These are phyloP conservation scores for Coniochaeta prunicola DNA, from an alignment of 2,329 filamentous ascomycete species.

Conservation along the genomic window DNA sequence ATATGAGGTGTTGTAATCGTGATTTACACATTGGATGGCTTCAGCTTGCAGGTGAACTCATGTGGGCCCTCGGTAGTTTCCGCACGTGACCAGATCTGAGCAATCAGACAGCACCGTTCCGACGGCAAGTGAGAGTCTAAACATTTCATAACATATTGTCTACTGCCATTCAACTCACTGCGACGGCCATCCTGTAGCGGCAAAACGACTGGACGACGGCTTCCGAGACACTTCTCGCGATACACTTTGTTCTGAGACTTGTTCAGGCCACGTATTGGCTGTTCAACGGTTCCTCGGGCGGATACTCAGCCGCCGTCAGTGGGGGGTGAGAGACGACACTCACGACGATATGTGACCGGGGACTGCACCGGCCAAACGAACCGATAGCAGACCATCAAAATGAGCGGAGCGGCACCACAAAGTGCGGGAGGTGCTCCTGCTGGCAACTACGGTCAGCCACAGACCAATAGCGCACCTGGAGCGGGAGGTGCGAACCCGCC, in stretches of 20 bases:
- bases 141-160: neutral
- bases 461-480: conserved; percentile 11
- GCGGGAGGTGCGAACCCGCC: conserved; percentile 4
- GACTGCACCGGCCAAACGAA: neutral
- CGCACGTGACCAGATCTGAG: neutral
- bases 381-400: neutral
- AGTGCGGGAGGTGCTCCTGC: conserved; percentile 7
- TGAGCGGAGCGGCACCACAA: conserved; percentile 12
- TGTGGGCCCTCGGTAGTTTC: neutral
- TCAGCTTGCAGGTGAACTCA: neutral
- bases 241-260: neutral
- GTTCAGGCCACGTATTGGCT: neutral
- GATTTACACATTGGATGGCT: no score
- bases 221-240: neutral
- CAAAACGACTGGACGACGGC: neutral
- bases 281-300: neutral
- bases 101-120: neutral
- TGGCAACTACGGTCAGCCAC: conserved; percentile 11
- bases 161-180: neutral
- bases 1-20: neutral
- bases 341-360: neutral
- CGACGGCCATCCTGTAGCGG: neutral
- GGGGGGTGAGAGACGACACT: neutral
- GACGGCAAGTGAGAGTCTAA: neutral
- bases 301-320: neutral